Conservation (phyloP, 805 yeast species). For the Wickerhamia fluorescens region DNA sequence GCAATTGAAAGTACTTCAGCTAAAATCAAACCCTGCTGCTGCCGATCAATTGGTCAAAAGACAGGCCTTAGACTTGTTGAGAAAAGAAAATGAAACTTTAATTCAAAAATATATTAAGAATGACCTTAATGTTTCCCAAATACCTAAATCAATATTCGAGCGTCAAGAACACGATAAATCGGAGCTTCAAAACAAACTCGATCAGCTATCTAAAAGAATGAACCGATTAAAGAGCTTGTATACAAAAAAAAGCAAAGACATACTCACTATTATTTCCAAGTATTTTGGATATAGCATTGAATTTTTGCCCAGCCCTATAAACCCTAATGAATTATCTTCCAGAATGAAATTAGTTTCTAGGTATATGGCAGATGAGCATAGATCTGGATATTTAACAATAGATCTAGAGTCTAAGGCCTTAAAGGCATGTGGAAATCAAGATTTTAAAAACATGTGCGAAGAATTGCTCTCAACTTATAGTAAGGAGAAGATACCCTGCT, state of each 20-base stretch:
- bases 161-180: slow-evolving; percentile 50
- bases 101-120: slow-evolving; percentile 20
- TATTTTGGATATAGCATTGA: slow-evolving; percentile 71
- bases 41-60: slow-evolving; percentile 56
- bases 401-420: slow-evolving; percentile 51
- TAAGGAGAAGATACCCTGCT: slow-evolving; percentile 66
- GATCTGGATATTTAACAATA: slow-evolving; percentile 43
- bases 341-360: slow-evolving; percentile 49
- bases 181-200: slow-evolving; percentile 40
- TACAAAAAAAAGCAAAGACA: slow-evolving; percentile 61
- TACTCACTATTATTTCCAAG: slow-evolving; percentile 57
- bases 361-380: slow-evolving; percentile 21
- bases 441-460: slow-evolving; percentile 33
- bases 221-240: slow-evolving; percentile 51
- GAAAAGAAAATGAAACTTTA: slow-evolving; percentile 54
- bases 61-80: slow-evolving; percentile 42
- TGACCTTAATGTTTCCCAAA: slow-evolving; percentile 15
- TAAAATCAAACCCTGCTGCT: slow-evolving; percentile 58
- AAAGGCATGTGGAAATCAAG: slow-evolving; percentile 42
- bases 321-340: slow-evolving; percentile 41
- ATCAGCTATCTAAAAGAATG: slow-evolving; percentile 44
- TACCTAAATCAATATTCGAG: slow-evolving; percentile 62
- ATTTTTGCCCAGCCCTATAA: slow-evolving; percentile 42
- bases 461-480: slow-evolving; percentile 62
- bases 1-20: slow-evolving; percentile 46